Conservation (phyloP, 768 basidiomycete genomes). For the Boletus barrowsii region DNA sequence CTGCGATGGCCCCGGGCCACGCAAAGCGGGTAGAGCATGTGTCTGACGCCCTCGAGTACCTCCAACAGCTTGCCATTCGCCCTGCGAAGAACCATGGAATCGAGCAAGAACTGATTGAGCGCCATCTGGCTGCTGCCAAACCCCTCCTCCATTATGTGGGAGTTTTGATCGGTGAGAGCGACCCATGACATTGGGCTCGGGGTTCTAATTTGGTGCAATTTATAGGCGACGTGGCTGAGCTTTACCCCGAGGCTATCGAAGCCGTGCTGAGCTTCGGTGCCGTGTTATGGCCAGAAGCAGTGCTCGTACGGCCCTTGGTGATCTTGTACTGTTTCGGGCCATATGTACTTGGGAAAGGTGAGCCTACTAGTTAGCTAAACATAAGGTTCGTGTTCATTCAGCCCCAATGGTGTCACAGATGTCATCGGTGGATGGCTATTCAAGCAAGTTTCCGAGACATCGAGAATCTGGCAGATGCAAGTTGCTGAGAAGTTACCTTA, state of each 20-base stretch:
- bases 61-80: background rate
- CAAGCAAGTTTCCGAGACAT: slow-evolving; percentile 1
- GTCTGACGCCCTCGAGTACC: background rate
- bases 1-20: slow-evolving; percentile 12
- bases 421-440: slow-evolving; percentile 9
- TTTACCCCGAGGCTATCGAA: slow-evolving; percentile 11
- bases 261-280: slow-evolving; percentile 9
- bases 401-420: slow-evolving; percentile 1
- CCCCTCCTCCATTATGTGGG: slow-evolving; percentile 1
- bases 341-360: slow-evolving; percentile 12
- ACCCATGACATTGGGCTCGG: background rate
- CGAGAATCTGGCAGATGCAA: background rate
- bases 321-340: slow-evolving; percentile 15
- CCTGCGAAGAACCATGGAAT: background rate
- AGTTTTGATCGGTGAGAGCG: slow-evolving; percentile 11
- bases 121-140: background rate
- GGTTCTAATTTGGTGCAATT: background rate
- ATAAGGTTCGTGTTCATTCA: background rate
- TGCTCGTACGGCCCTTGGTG: slow-evolving; percentile 11
- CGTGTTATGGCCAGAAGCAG: slow-evolving; percentile 7
- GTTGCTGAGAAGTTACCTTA: background rate
- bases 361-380: background rate
- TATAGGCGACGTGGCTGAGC: slow-evolving; percentile 16
- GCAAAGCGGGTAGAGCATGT: background rate
- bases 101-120: slow-evolving; percentile 1